A percentile compares a stretch with the other conserved stretches of the same genome.
Conservation (phyloP, 345 rosid species). For the Lumnitzera littorea region DNA sequence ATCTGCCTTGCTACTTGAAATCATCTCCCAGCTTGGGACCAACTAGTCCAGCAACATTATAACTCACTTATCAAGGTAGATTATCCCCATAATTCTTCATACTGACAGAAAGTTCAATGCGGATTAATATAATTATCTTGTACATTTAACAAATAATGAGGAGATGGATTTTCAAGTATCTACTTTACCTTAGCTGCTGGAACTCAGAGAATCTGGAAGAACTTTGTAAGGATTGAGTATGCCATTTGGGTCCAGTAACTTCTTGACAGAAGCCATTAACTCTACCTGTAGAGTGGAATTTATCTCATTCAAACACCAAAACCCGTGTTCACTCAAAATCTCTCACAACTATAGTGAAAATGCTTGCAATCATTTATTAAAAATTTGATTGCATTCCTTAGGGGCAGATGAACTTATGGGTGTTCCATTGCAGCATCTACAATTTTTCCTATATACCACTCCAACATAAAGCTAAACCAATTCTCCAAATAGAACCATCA, state of each 20-base stretch:
- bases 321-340: not conserved
- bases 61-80: too few relatives aligned
- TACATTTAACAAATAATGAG: not conserved
- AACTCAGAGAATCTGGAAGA: slow-evolving; percentile 41
- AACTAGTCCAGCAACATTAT: too few relatives aligned
- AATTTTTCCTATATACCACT: too few relatives aligned
- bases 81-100: too few relatives aligned
- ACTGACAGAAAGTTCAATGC: not conserved
- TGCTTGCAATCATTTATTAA: not conserved
- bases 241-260: slow-evolving; percentile 69
- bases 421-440: too few relatives aligned
- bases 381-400: too few relatives aligned
- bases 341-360: not conserved
- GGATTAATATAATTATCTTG: not conserved
- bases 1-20: too few relatives aligned
- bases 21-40: too few relatives aligned
- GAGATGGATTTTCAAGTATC: not conserved
- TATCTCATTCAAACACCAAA: not conserved
- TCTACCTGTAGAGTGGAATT: slow-evolving; percentile 14
- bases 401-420: too few relatives aligned
- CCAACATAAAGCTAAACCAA: too few relatives aligned
- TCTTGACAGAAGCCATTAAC: slow-evolving; percentile 74
- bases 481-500: too few relatives aligned
- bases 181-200: slow-evolving; percentile 16
- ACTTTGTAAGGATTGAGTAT: slow-evolving; percentile 91